Conservation (phyloP, 441 rosid genomes). For the Eutrema salsugineum region DNA sequence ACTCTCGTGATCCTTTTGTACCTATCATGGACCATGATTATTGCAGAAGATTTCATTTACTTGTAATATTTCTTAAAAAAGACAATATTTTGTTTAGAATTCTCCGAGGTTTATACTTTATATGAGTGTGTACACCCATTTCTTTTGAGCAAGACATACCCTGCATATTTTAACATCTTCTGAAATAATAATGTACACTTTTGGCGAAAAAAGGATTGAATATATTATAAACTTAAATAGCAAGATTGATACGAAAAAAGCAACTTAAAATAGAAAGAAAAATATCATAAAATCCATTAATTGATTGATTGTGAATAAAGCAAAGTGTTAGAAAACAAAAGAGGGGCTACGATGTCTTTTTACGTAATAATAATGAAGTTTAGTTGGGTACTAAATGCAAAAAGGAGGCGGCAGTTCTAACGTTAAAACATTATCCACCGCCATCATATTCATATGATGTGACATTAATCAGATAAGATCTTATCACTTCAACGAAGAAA, state of each 20-base stretch:
- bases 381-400: neutral
- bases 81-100: too few relatives aligned
- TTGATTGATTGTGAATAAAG: constrained; percentile 16
- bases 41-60: too few relatives aligned
- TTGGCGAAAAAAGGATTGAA: neutral
- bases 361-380: neutral
- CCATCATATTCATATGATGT: constrained; percentile 21
- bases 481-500: constrained; percentile 3
- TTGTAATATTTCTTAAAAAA: too few relatives aligned
- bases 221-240: too few relatives aligned
- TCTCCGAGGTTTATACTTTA: too few relatives aligned
- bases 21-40: too few relatives aligned
- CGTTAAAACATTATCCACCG: constrained; percentile 30
- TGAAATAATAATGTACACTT: neutral
- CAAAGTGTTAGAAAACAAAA: constrained; percentile 1
- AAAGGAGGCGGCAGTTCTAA: constrained; percentile 26
- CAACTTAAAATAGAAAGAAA: too few relatives aligned
- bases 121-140: neutral
- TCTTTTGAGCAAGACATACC: neutral
- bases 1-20: too few relatives aligned
- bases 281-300: neutral
- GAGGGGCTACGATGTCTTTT: neutral
- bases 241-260: too few relatives aligned
- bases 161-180: neutral
- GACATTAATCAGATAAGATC: constrained; percentile 23